phyloP scores from a whole-genome alignment of 2,329 filamentous ascomycete species.

The Ophiostoma triangulosporum region DNA sequence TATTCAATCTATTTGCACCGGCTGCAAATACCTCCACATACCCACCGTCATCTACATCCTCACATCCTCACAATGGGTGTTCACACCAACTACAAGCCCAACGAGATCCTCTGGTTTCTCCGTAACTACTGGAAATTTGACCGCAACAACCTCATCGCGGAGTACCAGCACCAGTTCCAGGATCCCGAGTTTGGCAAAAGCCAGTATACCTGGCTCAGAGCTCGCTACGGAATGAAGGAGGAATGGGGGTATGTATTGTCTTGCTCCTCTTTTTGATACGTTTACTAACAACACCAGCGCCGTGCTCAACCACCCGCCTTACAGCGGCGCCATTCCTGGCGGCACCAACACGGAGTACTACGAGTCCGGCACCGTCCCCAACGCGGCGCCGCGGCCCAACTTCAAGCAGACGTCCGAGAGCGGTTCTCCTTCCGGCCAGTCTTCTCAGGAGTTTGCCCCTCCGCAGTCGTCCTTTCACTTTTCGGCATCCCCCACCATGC shows the following conservation, averaged over 20 bases:
- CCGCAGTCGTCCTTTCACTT: neutral
- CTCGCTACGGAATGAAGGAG: conserved; percentile 13
- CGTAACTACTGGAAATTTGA: conserved; percentile 13
- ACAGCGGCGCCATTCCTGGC: conserved; percentile 10
- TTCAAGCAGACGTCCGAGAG: neutral
- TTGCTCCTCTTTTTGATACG: neutral
- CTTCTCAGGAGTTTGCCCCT: neutral
- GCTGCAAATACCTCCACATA: neutral
- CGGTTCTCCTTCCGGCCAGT: neutral
- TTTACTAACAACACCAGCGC: conserved; percentile 6
- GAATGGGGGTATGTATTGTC: conserved; percentile 14
- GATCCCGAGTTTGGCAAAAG: conserved; percentile 13
- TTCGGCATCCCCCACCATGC: neutral
- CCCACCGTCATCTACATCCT: neutral
- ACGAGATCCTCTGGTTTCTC: conserved; percentile 14
- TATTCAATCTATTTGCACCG: neutral
- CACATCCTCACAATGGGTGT: conserved; percentile 10
- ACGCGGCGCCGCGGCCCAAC: conserved; percentile 1
- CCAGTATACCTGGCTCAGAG: conserved; percentile 15
- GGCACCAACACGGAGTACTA: conserved; percentile 8
- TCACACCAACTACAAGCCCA: conserved; percentile 12
- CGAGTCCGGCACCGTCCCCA: conserved; percentile 3
- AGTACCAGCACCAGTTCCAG: conserved; percentile 6
- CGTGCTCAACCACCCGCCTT: conserved; percentile 12
- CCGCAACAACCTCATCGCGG: conserved; percentile 5